Percentiles rank a stretch among this genome's conserved stretches.
phyloP scores from a whole-genome alignment of 2,329 filamentous ascomycete species.

The Epichloe gansuensis region DNA sequence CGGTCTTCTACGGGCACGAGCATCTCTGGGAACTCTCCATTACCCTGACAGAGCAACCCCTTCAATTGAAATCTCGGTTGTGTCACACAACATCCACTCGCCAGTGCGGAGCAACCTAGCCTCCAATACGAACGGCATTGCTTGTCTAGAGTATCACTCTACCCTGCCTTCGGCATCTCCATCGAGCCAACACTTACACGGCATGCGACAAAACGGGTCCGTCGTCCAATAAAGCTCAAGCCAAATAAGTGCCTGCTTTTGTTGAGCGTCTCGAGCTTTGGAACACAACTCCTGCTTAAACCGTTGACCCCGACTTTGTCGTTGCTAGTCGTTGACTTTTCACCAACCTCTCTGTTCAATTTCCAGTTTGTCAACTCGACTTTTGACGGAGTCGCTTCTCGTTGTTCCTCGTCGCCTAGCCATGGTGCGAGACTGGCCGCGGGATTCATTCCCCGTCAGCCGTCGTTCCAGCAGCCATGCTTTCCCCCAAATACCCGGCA shows the following conservation, averaged over 20 bases:
- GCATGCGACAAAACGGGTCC: conserved; percentile 11
- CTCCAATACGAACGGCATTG: neutral
- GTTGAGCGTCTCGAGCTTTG: neutral
- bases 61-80: neutral
- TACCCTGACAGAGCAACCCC: neutral
- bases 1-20: neutral
- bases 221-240: neutral
- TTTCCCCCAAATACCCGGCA: conserved; percentile 17
- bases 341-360: neutral
- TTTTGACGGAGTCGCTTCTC: neutral
- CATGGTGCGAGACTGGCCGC: conserved; percentile 31
- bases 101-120: neutral
- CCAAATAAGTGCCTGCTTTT: neutral
- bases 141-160: neutral
- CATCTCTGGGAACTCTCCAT: neutral
- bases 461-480: conserved; percentile 15
- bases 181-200: conserved; percentile 9
- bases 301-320: neutral
- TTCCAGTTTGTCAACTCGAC: neutral
- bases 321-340: neutral
- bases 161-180: neutral
- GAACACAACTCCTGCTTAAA: neutral
- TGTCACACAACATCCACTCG: conserved; percentile 4
- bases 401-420: neutral
- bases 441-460: conserved; percentile 27